These are phyloP conservation scores for Pyrenopolyporus hunteri DNA, from an alignment of 495 filamentous ascomycete genomes.

Conservation along the genomic window DNA sequence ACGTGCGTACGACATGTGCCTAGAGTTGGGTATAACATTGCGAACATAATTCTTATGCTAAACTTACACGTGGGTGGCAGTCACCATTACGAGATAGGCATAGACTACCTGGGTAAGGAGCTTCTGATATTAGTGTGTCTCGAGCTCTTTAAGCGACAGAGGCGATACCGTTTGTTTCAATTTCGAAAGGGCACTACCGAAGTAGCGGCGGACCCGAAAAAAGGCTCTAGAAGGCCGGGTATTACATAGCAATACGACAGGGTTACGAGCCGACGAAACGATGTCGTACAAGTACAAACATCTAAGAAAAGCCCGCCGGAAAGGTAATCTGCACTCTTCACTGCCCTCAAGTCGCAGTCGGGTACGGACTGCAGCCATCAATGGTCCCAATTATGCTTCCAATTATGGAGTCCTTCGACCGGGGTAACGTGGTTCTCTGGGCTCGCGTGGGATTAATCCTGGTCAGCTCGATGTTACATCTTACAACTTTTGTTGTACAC, in stretches of 20 bases:
- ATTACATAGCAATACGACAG: too few species aligned
- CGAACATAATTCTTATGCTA: background rate
- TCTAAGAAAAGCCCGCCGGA: constrained; percentile 15
- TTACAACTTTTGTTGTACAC: constrained; percentile 17
- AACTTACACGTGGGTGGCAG: too few species aligned
- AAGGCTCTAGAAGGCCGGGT: too few species aligned
- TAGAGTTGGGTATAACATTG: too few species aligned
- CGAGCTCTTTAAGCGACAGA: background rate
- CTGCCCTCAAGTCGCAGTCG: constrained; percentile 18
- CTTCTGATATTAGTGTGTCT: background rate
- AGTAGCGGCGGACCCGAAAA: too few species aligned
- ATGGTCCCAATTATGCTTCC: constrained; percentile 1
- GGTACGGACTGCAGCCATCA: constrained; percentile 14
- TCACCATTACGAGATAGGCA: background rate
- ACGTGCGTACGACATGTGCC: too few species aligned
- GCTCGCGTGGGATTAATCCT: constrained; percentile 36
- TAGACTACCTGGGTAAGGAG: background rate
- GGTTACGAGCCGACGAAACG: too few species aligned
- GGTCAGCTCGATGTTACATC: constrained; percentile 32
- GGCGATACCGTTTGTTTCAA: background rate
- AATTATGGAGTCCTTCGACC: constrained; percentile 31
- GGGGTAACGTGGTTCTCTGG: constrained; percentile 26
- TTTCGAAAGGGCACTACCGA: too few species aligned
- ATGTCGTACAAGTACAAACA: background rate
- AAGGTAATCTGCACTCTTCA: background rate